Conservation (phyloP, 192 early-diverging fungal species). For the Coemansia sp. region DNA sequence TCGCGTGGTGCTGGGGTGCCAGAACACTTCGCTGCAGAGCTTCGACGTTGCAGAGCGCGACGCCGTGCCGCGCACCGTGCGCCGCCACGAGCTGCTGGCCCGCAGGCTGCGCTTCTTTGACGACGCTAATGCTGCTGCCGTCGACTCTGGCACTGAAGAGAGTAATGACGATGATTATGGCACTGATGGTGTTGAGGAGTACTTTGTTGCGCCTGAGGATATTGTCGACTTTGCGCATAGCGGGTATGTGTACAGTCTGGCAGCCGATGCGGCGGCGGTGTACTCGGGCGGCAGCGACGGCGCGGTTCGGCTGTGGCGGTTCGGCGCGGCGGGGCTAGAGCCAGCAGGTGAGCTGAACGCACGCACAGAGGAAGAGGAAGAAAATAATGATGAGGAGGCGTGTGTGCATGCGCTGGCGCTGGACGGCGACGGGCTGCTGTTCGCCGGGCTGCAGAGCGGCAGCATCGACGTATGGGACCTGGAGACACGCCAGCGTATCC, state of each 20-base stretch:
- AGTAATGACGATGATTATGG: conserved; percentile 7
- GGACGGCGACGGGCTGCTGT: conserved; percentile 68
- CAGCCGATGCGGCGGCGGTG: conserved; percentile 13
- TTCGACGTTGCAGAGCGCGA: conserved; percentile 42
- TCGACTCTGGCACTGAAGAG: too few relatives aligned
- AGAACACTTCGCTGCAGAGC: conserved; percentile 77
- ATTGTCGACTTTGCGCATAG: conserved; percentile 69
- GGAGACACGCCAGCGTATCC: conserved; percentile 66
- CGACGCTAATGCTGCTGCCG: not conserved
- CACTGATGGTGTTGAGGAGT: conserved; percentile 28
- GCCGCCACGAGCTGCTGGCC: conserved; percentile 18
- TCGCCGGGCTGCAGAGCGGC: conserved; percentile 76
- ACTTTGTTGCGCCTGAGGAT: conserved; percentile 61
- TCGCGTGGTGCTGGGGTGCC: conserved; percentile 77
- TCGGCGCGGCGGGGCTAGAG: conserved; percentile 15
- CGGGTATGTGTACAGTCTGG: conserved; percentile 72
- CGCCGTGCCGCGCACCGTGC: not conserved
- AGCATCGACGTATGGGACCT: conserved; percentile 76
- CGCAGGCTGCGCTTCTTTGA: conserved; percentile 46
- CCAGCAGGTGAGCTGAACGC: conserved; percentile 27
- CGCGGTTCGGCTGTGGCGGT: conserved; percentile 60
- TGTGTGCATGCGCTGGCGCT: conserved; percentile 68
- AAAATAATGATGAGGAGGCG: too few relatives aligned
- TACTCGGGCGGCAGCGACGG: conserved; percentile 73
- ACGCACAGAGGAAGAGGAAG: too few relatives aligned